These are phyloP conservation scores for Amaranthus tricolor DNA, from an alignment of 179 eudicot species.

Conservation along the genomic window DNA sequence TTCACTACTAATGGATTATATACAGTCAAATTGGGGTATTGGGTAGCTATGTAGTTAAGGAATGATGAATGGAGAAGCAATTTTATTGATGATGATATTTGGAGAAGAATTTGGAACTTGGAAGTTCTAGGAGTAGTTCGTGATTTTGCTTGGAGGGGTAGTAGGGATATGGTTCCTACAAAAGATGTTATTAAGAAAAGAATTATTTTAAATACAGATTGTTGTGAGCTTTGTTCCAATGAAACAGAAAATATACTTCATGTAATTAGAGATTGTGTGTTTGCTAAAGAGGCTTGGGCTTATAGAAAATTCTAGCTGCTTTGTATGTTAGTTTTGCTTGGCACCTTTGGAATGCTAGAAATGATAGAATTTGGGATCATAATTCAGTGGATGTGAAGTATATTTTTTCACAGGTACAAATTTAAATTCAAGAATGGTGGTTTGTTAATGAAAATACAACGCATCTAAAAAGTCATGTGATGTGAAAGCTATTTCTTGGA, in stretches of 20 bases:
- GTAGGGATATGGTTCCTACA: not conserved
- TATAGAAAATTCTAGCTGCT: too few relatives aligned
- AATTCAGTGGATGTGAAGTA: not conserved
- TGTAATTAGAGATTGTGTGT: too few relatives aligned
- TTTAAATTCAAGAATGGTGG: not conserved
- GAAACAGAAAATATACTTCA: too few relatives aligned
- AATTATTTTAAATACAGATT: not conserved
- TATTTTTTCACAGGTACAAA: too few relatives aligned
- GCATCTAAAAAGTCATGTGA: too few relatives aligned
- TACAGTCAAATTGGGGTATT: not conserved
- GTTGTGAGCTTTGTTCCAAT: too few relatives aligned
- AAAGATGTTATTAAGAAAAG: not conserved
- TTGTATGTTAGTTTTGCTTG: too few relatives aligned
- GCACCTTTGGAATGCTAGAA: too few relatives aligned
- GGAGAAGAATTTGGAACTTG: not conserved
- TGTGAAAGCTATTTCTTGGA: too few relatives aligned
- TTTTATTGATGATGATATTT: not conserved
- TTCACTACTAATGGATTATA: not conserved
- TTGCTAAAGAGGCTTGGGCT: too few relatives aligned
- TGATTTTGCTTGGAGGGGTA: not conserved
- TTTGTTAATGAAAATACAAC: too few relatives aligned
- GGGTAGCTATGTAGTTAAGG: not conserved
- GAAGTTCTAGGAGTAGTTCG: not conserved
- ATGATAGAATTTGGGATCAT: too few relatives aligned
- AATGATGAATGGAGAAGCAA: not conserved